These are phyloP conservation scores for Davidsoniella australis DNA, from an alignment of 2,329 filamentous ascomycete species.

Conservation along the genomic window DNA sequence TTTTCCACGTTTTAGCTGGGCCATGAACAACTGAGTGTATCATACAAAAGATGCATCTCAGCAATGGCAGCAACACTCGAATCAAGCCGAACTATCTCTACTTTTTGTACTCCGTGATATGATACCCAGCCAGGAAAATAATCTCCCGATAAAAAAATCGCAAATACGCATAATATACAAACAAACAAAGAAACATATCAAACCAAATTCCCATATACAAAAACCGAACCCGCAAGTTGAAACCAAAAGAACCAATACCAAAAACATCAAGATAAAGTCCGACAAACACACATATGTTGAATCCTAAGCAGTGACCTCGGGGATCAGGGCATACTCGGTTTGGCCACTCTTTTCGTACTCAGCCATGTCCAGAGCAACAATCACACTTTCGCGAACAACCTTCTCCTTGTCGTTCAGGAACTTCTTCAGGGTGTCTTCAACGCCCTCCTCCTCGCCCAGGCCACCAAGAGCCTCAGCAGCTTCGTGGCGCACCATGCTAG, in stretches of 20 bases:
- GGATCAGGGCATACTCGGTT: slow-evolving; percentile 81
- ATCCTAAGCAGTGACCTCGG: slow-evolving; percentile 34
- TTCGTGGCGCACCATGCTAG: slow-evolving; percentile 94
- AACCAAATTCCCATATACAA: neutral
- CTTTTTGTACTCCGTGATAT: slow-evolving; percentile 11
- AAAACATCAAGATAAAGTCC: slow-evolving; percentile 6
- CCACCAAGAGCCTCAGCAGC: slow-evolving; percentile 92
- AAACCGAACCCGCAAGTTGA: neutral
- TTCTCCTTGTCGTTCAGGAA: slow-evolving; percentile 84
- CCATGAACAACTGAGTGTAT: slow-evolving; percentile 38
- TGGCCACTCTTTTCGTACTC: slow-evolving; percentile 86
- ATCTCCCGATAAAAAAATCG: slow-evolving; percentile 11
- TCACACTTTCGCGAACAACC: slow-evolving; percentile 84
- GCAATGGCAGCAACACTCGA: slow-evolving; percentile 1
- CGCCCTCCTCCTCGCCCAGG: slow-evolving; percentile 80
- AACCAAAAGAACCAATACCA: neutral
- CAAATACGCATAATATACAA: slow-evolving; percentile 9
- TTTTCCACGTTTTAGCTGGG: slow-evolving; percentile 24
- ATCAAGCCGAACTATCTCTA: slow-evolving; percentile 6
- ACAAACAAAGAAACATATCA: neutral
- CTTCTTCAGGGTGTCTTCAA: slow-evolving; percentile 65
- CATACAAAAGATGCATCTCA: slow-evolving; percentile 2
- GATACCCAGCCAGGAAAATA: slow-evolving; percentile 13
- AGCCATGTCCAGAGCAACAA: slow-evolving; percentile 94
- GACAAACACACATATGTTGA: neutral